Evolutionary conservation across 2,329 filamentous ascomycete species (phyloP).

Genomic region (Cercospora zeina): DNA sequence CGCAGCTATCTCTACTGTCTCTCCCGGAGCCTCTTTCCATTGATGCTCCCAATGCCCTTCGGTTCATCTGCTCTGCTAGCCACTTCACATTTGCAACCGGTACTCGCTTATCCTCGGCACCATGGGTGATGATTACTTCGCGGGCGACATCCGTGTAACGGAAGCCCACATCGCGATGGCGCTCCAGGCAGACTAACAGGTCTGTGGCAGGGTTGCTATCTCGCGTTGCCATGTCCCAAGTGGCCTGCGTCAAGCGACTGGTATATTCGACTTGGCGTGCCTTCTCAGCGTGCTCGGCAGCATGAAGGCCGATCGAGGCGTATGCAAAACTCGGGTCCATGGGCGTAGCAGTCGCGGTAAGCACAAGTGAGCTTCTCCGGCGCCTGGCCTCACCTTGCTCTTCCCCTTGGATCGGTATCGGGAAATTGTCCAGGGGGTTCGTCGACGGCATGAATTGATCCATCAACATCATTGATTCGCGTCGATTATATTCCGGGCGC

Average conservation of each 20-base stretch:
- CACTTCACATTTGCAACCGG: slow-evolving; percentile 93
- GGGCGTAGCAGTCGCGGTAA: slow-evolving; percentile 39
- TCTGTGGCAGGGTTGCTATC: slow-evolving; percentile 94
- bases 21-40: slow-evolving; percentile 9
- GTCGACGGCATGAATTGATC: slow-evolving; percentile 49
- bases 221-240: slow-evolving; percentile 89
- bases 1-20: slow-evolving; percentile 22
- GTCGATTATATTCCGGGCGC: slow-evolving; percentile 40
- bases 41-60: slow-evolving; percentile 26
- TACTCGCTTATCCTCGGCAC: slow-evolving; percentile 83
- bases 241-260: slow-evolving; percentile 80
- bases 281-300: slow-evolving; percentile 64
- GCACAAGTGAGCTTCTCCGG: slow-evolving; percentile 31
- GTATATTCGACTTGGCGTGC: slow-evolving; percentile 78
- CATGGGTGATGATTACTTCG: slow-evolving; percentile 90
- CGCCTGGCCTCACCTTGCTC: slow-evolving; percentile 31
- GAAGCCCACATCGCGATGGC: slow-evolving; percentile 88
- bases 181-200: slow-evolving; percentile 86
- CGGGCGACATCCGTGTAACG: slow-evolving; percentile 94
- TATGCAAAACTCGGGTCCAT: slow-evolving; percentile 48
- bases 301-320: slow-evolving; percentile 40
- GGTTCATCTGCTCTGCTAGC: slow-evolving; percentile 85
- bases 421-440: slow-evolving; percentile 37
- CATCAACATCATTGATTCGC: slow-evolving; percentile 53
- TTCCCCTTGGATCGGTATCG: slow-evolving; percentile 31